Evolutionary conservation across 345 rosid species (phyloP).

Genomic region (Excoecaria agallocha): DNA sequence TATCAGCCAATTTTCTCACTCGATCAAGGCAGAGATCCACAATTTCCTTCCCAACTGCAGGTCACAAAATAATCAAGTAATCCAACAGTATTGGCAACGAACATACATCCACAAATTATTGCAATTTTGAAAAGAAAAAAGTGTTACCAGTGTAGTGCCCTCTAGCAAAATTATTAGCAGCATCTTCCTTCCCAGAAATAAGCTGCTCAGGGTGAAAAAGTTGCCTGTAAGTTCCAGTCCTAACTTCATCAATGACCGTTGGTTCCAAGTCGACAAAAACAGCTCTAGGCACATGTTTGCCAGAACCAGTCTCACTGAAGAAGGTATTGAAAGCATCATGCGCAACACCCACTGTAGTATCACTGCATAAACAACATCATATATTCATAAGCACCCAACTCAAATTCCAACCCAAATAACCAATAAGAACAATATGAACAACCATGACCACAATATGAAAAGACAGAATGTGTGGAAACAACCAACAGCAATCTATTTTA

Average conservation of each 20-base stretch:
- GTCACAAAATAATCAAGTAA: constrained; percentile 7
- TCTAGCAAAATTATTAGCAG: constrained; percentile 40
- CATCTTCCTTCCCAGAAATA: constrained; percentile 43
- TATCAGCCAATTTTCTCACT: constrained; percentile 38
- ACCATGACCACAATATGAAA: not conserved
- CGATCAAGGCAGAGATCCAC: constrained; percentile 41
- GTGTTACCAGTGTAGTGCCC: constrained; percentile 38
- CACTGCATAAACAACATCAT: constrained; percentile 22
- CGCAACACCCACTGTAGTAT: constrained; percentile 24
- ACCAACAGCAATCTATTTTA: not conserved
- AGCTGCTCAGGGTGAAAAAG: constrained; percentile 40
- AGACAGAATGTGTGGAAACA: not conserved
- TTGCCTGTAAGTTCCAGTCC: constrained; percentile 32
- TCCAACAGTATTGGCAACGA: not conserved
- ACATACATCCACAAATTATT: not conserved
- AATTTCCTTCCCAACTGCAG: constrained; percentile 38
- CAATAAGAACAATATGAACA: not conserved
- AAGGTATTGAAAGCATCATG: constrained; percentile 43
- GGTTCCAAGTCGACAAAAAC: constrained; percentile 38
- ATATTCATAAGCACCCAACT: constrained; percentile 6
- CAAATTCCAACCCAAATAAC: not conserved
- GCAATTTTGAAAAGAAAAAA: not conserved
- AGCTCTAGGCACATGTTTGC: constrained; percentile 41
- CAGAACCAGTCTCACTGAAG: constrained; percentile 41
- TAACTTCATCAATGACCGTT: constrained; percentile 39